Evolutionary conservation across 768 basidiomycete species (phyloP).

Genomic region (Tylopilus balloui): DNA sequence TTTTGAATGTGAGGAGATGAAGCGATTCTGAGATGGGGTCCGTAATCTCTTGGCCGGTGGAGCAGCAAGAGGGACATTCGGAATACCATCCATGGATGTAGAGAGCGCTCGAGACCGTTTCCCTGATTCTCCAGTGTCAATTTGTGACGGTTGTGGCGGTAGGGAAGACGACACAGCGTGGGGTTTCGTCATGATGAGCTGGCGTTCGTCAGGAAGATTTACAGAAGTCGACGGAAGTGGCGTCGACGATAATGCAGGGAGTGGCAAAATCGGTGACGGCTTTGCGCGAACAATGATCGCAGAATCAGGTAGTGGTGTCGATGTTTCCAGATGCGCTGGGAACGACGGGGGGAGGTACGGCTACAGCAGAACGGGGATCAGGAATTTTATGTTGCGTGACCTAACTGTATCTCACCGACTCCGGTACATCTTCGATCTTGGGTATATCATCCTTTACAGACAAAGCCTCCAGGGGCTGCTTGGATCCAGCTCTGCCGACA

Average conservation of each 20-base stretch:
- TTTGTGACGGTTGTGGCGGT: slow-evolving; percentile 15
- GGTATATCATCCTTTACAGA: slow-evolving; percentile 8
- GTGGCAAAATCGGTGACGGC: slow-evolving; percentile 39
- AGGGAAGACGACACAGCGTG: slow-evolving; percentile 12
- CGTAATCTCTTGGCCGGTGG: slow-evolving; percentile 25
- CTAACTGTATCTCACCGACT: slow-evolving; percentile 31
- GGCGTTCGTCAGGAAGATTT: slow-evolving; percentile 18
- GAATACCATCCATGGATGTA: slow-evolving; percentile 26
- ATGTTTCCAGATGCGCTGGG: slow-evolving; percentile 47
- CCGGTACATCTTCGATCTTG: slow-evolving; percentile 35
- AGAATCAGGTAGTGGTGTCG: slow-evolving; percentile 41
- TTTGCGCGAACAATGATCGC: slow-evolving; percentile 33
- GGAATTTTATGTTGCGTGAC: slow-evolving; percentile 2
- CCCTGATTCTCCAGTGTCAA: slow-evolving; percentile 14
- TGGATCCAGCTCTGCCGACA: slow-evolving; percentile 1
- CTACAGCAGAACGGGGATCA: slow-evolving; percentile 26
- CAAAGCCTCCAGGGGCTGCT: slow-evolving; percentile 2
- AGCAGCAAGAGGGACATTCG: slow-evolving; percentile 13
- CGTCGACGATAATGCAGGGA: slow-evolving; percentile 22
- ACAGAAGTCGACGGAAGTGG: slow-evolving; percentile 23
- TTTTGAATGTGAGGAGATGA: not conserved
- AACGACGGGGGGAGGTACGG: slow-evolving; percentile 55
- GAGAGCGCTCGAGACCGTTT: slow-evolving; percentile 30
- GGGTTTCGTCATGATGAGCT: slow-evolving; percentile 3
- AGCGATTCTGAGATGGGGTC: slow-evolving; percentile 3